A percentile compares a stretch with the other conserved stretches of the same genome.
These are phyloP conservation scores for Diplodia corticola DNA, from an alignment of 2,329 filamentous ascomycete species.

Conservation along the genomic window DNA sequence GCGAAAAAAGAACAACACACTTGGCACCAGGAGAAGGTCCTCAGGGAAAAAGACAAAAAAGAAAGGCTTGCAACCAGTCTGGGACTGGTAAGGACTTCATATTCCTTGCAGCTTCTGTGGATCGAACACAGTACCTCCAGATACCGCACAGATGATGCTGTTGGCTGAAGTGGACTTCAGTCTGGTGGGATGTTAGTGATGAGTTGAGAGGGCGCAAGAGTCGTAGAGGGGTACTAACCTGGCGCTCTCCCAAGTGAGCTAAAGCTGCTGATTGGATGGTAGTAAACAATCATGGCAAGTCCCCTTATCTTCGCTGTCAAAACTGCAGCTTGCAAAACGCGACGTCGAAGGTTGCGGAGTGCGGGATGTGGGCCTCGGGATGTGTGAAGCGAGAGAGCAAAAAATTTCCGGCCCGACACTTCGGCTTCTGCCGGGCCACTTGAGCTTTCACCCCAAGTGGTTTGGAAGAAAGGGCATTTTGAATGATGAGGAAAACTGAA, in stretches of 20 bases:
- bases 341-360: not conserved
- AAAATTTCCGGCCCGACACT: slow-evolving; percentile 6
- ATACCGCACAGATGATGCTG: slow-evolving; percentile 33
- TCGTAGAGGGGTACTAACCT: not conserved
- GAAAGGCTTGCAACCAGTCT: not conserved
- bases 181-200: slow-evolving; percentile 26
- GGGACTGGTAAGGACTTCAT: slow-evolving; percentile 3
- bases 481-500: not conserved
- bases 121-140: slow-evolving; percentile 43
- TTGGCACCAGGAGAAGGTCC: not conserved
- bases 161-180: slow-evolving; percentile 37
- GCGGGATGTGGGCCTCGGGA: slow-evolving; percentile 9
- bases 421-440: not conserved
- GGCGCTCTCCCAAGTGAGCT: slow-evolving; percentile 42
- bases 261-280: slow-evolving; percentile 30
- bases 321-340: not conserved
- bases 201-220: not conserved
- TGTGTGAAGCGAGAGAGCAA: slow-evolving; percentile 9
- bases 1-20: not conserved
- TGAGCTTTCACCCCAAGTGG: not conserved
- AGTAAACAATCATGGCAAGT: not conserved
- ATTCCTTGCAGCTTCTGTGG: slow-evolving; percentile 36
- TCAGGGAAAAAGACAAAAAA: not conserved
- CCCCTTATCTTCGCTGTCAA: not conserved
- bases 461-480: not conserved